A percentile compares a stretch with the other conserved stretches of the same genome.
phyloP scores from a whole-genome alignment of 768 basidiomycete species.

The Pulveroboletus ravenelii region DNA sequence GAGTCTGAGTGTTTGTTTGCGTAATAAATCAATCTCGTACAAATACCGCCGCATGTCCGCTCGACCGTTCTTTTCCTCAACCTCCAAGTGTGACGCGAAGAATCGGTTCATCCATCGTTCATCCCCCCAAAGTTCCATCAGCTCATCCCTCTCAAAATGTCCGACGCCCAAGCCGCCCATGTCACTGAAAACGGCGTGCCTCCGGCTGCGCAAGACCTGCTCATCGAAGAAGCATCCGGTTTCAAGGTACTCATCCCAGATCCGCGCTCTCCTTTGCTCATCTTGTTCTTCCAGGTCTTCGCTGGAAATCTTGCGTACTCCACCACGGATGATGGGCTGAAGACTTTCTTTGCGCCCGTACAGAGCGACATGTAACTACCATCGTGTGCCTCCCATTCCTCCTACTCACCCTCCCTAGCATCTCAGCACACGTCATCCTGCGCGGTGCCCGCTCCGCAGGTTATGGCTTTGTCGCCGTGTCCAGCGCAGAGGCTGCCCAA shows the following conservation, averaged over 20 bases:
- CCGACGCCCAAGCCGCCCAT: slow-evolving; percentile 85
- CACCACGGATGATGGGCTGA: slow-evolving; percentile 92
- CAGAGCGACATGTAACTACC: slow-evolving; percentile 77
- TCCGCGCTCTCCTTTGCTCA: slow-evolving; percentile 15
- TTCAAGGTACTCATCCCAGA: slow-evolving; percentile 58
- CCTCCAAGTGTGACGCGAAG: slow-evolving; percentile 81
- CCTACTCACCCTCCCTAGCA: slow-evolving; percentile 39
- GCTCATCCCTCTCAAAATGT: slow-evolving; percentile 66
- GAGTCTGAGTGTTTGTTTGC: slow-evolving; percentile 24
- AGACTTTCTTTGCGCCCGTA: slow-evolving; percentile 88
- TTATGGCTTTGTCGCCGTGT: slow-evolving; percentile 88
- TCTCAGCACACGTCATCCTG: slow-evolving; percentile 81
- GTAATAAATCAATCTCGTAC: slow-evolving; percentile 22
- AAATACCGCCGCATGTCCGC: slow-evolving; percentile 34
- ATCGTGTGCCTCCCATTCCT: neutral
- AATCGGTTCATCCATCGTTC: slow-evolving; percentile 78
- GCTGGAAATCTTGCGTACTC: slow-evolving; percentile 94
- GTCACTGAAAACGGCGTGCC: slow-evolving; percentile 81
- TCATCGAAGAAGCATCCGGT: slow-evolving; percentile 66
- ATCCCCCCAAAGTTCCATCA: slow-evolving; percentile 49
- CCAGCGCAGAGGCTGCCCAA: slow-evolving; percentile 76
- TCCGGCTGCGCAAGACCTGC: slow-evolving; percentile 66
- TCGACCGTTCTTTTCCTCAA: slow-evolving; percentile 49
- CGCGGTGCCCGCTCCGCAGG: slow-evolving; percentile 84
- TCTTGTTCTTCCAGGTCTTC: slow-evolving; percentile 60